Evolutionary conservation across 208 protist genomes (phyloP).

Genomic region (Trypanosoma congolense): DNA sequence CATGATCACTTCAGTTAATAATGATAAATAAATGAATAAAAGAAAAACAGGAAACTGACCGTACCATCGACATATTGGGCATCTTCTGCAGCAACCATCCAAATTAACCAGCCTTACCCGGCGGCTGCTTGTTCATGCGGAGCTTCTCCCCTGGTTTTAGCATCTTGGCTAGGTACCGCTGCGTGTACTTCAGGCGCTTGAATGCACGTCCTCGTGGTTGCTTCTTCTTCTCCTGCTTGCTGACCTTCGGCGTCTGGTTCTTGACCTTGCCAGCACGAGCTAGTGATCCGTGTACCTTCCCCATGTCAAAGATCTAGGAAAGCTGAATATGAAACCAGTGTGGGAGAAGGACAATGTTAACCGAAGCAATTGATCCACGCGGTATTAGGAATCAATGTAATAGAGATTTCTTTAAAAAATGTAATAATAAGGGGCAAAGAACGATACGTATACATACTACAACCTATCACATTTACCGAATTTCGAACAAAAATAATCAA

Average conservation of each 20-base stretch:
- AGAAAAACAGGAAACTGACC: conserved; percentile 8
- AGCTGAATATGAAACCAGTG: conserved; percentile 11
- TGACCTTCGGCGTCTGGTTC: conserved; percentile 97
- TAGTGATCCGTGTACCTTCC: conserved; percentile 98
- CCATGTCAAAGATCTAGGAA: conserved; percentile 63
- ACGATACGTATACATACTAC: no score
- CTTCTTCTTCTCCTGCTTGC: conserved; percentile 94
- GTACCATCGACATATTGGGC: conserved; percentile 5
- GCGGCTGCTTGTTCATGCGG: conserved; percentile 90
- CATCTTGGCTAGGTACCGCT: conserved; percentile 93
- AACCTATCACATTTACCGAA: no score
- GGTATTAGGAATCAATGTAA: no score
- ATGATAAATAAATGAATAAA: conserved; percentile 3
- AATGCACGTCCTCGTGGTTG: conserved; percentile 93
- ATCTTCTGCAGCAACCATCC: conserved; percentile 4
- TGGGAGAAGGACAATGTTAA: neutral
- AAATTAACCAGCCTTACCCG: conserved; percentile 83
- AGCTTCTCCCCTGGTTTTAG: conserved; percentile 91
- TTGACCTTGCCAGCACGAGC: conserved; percentile 98
- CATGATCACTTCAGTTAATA: no score
- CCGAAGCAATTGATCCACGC: conserved; percentile 7
- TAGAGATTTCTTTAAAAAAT: no score
- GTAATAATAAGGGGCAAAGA: no score
- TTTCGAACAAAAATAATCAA: no score
- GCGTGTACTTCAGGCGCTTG: conserved; percentile 97